phyloP scores from a whole-genome alignment of 202 grass and related monocot genomes.

The Setaria italica region DNA sequence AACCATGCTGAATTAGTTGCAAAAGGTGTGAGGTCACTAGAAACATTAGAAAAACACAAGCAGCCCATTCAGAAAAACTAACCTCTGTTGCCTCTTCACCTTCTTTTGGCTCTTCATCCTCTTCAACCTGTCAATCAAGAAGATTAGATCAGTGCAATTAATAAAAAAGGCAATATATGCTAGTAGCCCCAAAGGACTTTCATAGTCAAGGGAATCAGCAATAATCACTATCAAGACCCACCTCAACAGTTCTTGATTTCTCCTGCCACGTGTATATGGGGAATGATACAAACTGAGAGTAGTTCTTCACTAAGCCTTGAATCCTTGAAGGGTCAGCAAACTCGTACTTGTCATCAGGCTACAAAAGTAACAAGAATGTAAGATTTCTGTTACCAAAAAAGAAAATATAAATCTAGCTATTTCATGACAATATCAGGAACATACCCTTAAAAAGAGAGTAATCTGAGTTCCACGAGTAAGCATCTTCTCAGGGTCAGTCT shows the following conservation, averaged over 20 bases:
- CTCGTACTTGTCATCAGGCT: conserved; percentile 84
- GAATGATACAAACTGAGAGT: conserved; percentile 93
- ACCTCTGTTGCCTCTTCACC: conserved; percentile 65
- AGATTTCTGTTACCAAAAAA: conserved; percentile 9
- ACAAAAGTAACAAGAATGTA: conserved; percentile 32
- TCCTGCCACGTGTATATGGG: conserved; percentile 94
- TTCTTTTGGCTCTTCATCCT: conserved; percentile 72
- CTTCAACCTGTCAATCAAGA: conserved; percentile 56
- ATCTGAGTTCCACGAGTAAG: conserved; percentile 79
- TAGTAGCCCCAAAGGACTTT: not conserved
- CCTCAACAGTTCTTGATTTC: conserved; percentile 89
- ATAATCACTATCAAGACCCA: conserved; percentile 22
- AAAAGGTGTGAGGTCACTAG: conserved; percentile 6
- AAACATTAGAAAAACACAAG: conserved; percentile 15
- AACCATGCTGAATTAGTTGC: conserved; percentile 17
- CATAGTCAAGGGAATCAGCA: conserved; percentile 18
- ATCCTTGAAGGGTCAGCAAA: conserved; percentile 85
- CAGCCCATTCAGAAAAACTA: conserved; percentile 5
- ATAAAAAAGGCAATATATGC: not conserved
- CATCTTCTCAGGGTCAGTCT: conserved; percentile 70
- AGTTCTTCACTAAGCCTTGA: conserved; percentile 85
- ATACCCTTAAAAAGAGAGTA: conserved; percentile 78
- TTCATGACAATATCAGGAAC: conserved; percentile 11
- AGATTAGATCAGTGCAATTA: conserved; percentile 12
- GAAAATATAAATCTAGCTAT: not conserved